phyloP scores from a whole-genome alignment of 148 eudicot genomes.

The Vaccinium macrocarpon region DNA sequence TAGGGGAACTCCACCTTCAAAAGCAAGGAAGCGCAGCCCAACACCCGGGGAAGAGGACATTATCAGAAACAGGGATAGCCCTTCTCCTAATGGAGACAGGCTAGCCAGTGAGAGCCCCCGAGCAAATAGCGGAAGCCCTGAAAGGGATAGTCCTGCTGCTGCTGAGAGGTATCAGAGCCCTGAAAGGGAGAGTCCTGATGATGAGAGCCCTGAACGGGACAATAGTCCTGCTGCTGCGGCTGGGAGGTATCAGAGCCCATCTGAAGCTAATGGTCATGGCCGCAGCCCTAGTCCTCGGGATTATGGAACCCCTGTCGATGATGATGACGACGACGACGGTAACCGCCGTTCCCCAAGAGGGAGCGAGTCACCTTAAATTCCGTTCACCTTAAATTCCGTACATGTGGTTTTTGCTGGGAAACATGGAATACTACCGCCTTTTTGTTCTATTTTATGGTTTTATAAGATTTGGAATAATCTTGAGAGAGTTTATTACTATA shows the following conservation, averaged over 20 bases:
- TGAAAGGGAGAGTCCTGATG: constrained; percentile 36
- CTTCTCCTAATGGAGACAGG: constrained; percentile 33
- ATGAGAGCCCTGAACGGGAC: constrained; percentile 49
- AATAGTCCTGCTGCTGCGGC: constrained; percentile 24
- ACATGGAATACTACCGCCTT: background rate
- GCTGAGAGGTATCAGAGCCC: constrained; percentile 24
- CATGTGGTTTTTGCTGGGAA: background rate
- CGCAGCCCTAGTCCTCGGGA: constrained; percentile 45
- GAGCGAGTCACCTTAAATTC: constrained; percentile 34
- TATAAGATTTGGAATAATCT: background rate
- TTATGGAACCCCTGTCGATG: constrained; percentile 39
- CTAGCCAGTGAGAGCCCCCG: constrained; percentile 46
- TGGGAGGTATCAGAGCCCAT: constrained; percentile 40
- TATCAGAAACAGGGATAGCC: constrained; percentile 32
- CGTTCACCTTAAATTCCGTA: constrained; percentile 12
- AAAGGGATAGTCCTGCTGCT: constrained; percentile 35
- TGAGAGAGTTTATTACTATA: background rate
- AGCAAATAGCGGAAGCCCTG: constrained; percentile 58
- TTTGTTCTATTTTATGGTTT: background rate
- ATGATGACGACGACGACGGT: constrained; percentile 16
- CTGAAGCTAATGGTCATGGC: constrained; percentile 42
- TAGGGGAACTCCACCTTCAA: constrained; percentile 36
- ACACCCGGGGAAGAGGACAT: constrained; percentile 52
- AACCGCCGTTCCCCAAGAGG: constrained; percentile 42
- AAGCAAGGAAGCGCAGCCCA: constrained; percentile 54